Evolutionary conservation across 1,139 yeast species (phyloP), one percentile per base, ranked within the genome.

Genomic region (Yamadazyma trypodendri): DNA sequence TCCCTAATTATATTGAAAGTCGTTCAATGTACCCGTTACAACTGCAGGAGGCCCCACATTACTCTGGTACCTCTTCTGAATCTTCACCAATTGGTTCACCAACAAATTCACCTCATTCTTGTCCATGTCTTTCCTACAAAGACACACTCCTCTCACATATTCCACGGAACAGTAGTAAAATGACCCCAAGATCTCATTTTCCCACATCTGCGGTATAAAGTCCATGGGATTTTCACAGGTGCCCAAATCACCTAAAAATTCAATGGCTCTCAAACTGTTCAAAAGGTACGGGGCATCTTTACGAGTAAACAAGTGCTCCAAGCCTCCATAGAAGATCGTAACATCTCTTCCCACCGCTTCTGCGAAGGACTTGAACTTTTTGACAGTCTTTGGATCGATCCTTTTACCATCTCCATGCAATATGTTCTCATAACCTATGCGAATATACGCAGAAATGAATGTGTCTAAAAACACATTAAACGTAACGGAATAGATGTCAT

Each of bases 111-210:
- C 60, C 35, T 54, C 56, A 11, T 51, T 43, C 46, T 59, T 58
- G 35, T 70, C 76, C 61, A 66, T 57, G 47, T 72, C 77, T 50
- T 71, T 71, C 28, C 76, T 58, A 46, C 77, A 71, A 42, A 63
- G 50, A 35, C 70, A 65, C 8, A 67, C 54, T 1, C 76, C 77
- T 40, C 77, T 79, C 46, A 90, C 72, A 54, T 86, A 82, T 38
- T 75, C 81, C 4, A 77, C 66, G 6, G 94, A 81, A 48, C 89
- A 75, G 50, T 79, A 80, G 51, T 81, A 77, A 60, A 82, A 87
- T 16, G 75, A 72, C 4, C 66, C 65, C 37, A 84, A 61, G 29
- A 81, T 73, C 36, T 65, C 69, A 31, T 73, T 62, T 41, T 66
- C 70, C 86, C 87, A 83, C 40, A 76, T 72, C 38, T 76, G 68